Base-by-base conservation (phyloP, 208 protist genomes). In the Sergeia podlipaevii region DNA sequence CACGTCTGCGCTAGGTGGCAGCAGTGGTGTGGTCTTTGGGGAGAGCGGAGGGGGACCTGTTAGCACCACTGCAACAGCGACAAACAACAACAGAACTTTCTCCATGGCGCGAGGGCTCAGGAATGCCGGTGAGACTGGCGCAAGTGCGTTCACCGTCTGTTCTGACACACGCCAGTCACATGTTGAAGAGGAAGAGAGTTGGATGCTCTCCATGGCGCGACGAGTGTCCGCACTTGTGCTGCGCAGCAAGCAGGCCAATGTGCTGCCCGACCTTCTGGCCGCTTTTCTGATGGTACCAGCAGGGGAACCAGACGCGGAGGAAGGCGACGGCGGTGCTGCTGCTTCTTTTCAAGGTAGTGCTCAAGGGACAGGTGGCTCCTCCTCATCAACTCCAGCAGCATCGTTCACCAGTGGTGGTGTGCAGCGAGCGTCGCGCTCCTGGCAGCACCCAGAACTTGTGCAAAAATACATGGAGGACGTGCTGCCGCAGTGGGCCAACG, bases 191-290 rank as follows among this genome's bases (percentile, higher is more conserved):
- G 70, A 67, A 36, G 70, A 82, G 53, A 46, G 29, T 54, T 82
- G 69, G 65, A 74, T 82, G 71, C 60, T 85, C 27, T 65, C 57
- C 21, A 63, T 86, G 62, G 58, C 74, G 26, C 60, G 60, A 15
- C 82, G 82, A 45, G 74, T 90, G 15, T 82, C 82, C 5, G 36
- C 58, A 42, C 59, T 90, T 37, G 70, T 80, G 10, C 59, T 85
- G 45, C 68, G 70, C 30, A 78, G 59, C 17, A 62, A 70, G 55
- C 45, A 85, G 41, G n/a, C 78, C 32, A 17, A 39, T 15, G 74
- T 89, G 1, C 57, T 89, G 23, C 43, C 75, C 3, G 23, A 41
- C 20, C 51, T 84, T 18, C 68, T 82, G 13, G 45, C 53, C 18
- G 63, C 59, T n/a, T 68, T 85, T 38, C 30, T 77, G 10, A 47